These are phyloP conservation scores for Talaromyces rugulosus DNA, from an alignment of 2,329 filamentous ascomycete species.

Conservation along the genomic window DNA sequence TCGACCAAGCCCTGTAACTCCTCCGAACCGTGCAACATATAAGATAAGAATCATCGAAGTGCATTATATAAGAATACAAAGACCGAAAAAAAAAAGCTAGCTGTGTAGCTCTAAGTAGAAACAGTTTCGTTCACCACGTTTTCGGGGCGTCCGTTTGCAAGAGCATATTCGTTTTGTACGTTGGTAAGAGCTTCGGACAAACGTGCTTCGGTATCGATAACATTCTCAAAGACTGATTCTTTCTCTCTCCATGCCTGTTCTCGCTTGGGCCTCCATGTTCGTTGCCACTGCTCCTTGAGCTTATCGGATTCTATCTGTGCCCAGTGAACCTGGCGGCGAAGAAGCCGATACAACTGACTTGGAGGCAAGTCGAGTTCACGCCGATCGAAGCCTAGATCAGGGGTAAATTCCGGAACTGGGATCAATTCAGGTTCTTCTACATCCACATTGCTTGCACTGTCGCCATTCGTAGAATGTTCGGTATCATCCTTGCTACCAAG, in stretches of 20 bases:
- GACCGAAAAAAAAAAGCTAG: neutral
- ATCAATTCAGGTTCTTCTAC: constrained; percentile 33
- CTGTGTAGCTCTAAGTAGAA: neutral
- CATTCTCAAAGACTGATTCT: constrained; percentile 40
- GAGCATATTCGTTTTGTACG: constrained; percentile 11
- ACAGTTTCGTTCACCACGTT: constrained; percentile 9
- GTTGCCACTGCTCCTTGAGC: constrained; percentile 38
- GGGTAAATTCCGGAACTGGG: constrained; percentile 33
- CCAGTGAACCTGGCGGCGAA: constrained; percentile 46
- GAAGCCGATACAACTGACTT: constrained; percentile 40
- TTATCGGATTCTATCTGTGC: constrained; percentile 39
- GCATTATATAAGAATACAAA: neutral
- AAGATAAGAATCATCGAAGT: neutral
- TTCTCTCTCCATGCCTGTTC: constrained; percentile 40
- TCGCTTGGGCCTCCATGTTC: constrained; percentile 30
- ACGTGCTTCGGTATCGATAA: constrained; percentile 38
- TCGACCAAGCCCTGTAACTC: neutral
- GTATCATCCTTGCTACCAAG: constrained; percentile 29
- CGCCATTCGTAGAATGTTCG: constrained; percentile 14
- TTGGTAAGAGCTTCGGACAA: constrained; percentile 29
- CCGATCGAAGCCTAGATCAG: constrained; percentile 40
- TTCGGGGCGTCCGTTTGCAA: constrained; percentile 10
- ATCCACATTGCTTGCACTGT: constrained; percentile 25
- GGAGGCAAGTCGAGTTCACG: constrained; percentile 40
- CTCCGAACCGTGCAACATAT: neutral